phyloP scores from a whole-genome alignment of 2,329 filamentous ascomycete species.

The Phialemoniopsis sp. region DNA sequence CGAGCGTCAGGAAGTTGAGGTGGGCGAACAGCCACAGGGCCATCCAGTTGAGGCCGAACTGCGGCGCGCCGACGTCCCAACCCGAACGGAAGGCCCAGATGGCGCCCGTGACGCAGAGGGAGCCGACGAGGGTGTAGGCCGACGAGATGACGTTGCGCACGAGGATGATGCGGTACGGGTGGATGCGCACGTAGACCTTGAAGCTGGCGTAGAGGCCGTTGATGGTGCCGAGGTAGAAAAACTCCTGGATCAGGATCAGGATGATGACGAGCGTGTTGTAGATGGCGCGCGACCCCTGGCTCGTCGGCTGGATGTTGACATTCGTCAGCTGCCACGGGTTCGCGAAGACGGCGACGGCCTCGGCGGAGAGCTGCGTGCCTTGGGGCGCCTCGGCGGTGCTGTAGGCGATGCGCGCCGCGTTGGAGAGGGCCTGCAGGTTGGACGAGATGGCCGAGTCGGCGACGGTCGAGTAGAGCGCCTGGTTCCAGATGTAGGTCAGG shows the following conservation, averaged over 20 bases:
- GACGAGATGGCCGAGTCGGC: conserved; percentile 21
- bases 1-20: conserved; percentile 27
- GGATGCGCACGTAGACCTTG: conserved; percentile 26
- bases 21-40: conserved; percentile 26
- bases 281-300: conserved; percentile 24
- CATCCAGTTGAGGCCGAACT: conserved; percentile 21
- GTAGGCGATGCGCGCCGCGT: conserved; percentile 18
- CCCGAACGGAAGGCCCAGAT: conserved; percentile 39
- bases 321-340: conserved; percentile 23
- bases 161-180: conserved; percentile 21
- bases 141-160: conserved; percentile 19
- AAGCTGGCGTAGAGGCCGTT: conserved; percentile 31
- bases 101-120: conserved; percentile 30
- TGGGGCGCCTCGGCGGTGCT: conserved; percentile 1
- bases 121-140: conserved; percentile 26
- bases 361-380: conserved; percentile 5
- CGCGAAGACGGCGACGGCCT: conserved; percentile 22
- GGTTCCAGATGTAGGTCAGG: conserved; percentile 29
- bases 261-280: conserved; percentile 34
- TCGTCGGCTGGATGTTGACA: conserved; percentile 23
- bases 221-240: conserved; percentile 21
- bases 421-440: conserved; percentile 19
- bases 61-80: conserved; percentile 28
- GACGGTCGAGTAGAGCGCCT: conserved; percentile 26
- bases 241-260: conserved; percentile 25